phyloP scores from a whole-genome alignment of 2,329 filamentous ascomycete genomes.

The Fusarium tanahbumbuense region DNA sequence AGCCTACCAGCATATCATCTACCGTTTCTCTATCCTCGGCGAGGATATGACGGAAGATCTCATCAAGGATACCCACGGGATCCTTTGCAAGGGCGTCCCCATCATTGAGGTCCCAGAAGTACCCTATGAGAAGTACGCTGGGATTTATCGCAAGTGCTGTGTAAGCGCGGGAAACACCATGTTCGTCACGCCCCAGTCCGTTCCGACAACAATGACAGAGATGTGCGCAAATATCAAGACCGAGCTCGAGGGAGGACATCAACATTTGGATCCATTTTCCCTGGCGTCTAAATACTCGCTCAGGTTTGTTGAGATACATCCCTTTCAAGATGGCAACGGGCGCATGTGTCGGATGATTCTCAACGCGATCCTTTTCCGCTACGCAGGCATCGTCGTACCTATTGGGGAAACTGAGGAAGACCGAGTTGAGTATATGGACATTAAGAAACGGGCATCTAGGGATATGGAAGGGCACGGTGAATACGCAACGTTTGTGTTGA shows the following conservation, averaged over 20 bases:
- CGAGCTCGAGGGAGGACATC: conserved; percentile 21
- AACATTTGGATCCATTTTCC: conserved; percentile 46
- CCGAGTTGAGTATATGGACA: conserved; percentile 34
- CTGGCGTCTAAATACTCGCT: conserved; percentile 46
- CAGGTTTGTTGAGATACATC: conserved; percentile 53
- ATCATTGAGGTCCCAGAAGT: conserved; percentile 16
- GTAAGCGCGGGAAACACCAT: conserved; percentile 46
- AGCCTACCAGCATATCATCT: conserved; percentile 37
- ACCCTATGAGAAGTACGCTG: conserved; percentile 38
- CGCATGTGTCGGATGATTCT: conserved; percentile 53
- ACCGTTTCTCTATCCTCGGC: conserved; percentile 4
- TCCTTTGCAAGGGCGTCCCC: conserved; percentile 19
- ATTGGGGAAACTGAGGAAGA: conserved; percentile 43
- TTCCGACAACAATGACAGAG: conserved; percentile 45
- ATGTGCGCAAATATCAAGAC: conserved; percentile 40
- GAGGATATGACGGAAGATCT: conserved; percentile 33
- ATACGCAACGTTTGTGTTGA: conserved; percentile 44
- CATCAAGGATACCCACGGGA: conserved; percentile 36
- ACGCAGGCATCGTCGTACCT: conserved; percentile 36
- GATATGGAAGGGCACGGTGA: conserved; percentile 46
- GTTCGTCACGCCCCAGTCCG: conserved; percentile 42
- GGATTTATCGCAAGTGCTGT: conserved; percentile 38
- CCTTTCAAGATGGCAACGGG: conserved; percentile 55
- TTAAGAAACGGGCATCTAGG: conserved; percentile 41
- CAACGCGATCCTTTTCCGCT: conserved; percentile 51